Evolutionary conservation across 495 filamentous ascomycete genomes (phyloP).

Genomic region (Acidiella bohemica): DNA sequence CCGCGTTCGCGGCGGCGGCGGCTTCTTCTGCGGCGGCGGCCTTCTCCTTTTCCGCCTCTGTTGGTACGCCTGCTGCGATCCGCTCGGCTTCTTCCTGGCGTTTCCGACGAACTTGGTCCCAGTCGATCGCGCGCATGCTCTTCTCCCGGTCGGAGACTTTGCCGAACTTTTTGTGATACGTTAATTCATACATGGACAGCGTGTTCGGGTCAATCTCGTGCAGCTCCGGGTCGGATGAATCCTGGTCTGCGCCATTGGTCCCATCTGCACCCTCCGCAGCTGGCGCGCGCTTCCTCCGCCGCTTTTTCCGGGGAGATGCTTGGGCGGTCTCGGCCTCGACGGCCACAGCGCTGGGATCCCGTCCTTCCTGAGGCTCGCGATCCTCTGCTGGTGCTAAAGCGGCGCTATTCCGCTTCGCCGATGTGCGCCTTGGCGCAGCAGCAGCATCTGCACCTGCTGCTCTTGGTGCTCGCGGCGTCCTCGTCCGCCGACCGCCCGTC

Average conservation of each 20-base stretch:
- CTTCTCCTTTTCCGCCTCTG: slow-evolving; percentile 1
- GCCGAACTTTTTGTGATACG: slow-evolving; percentile 61
- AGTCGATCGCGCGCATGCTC: slow-evolving; percentile 42
- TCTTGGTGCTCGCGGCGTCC: neutral
- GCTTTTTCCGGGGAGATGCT: no score
- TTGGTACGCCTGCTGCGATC: neutral
- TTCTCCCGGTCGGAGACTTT: slow-evolving; percentile 62
- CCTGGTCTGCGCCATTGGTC: slow-evolving; percentile 7
- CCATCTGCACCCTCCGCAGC: slow-evolving; percentile 6
- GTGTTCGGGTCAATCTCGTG: slow-evolving; percentile 53
- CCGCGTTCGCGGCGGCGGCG: neutral
- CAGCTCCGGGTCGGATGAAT: slow-evolving; percentile 49
- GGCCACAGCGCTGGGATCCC: neutral
- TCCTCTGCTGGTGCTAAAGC: neutral
- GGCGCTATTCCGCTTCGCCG: neutral
- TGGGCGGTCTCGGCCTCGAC: no score
- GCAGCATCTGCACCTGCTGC: neutral
- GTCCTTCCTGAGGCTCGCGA: neutral
- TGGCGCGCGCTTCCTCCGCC: neutral
- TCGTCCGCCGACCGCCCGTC: neutral
- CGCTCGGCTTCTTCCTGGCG: slow-evolving; percentile 24
- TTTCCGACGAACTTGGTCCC: slow-evolving; percentile 37
- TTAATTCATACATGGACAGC: slow-evolving; percentile 73
- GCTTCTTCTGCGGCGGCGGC: neutral
- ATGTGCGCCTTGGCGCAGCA: slow-evolving; percentile 1